Base-by-base conservation (phyloP, 2,329 filamentous ascomycete genomes). In the Fusarium sp. region DNA sequence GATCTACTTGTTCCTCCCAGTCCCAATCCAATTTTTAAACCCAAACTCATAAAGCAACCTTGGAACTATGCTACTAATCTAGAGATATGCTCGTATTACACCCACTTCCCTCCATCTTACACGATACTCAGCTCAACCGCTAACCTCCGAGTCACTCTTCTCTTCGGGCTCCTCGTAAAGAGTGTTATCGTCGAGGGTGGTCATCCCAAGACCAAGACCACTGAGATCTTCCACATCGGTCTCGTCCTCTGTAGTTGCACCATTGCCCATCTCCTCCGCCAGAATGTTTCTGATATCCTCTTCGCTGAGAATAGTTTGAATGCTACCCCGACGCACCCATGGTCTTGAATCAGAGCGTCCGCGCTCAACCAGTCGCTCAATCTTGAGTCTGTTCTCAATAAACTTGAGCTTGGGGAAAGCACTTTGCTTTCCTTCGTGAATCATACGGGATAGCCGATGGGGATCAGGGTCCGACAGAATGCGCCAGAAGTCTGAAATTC, bases 371-470 rank as follows among this genome's bases (percentile, higher is more conserved):
- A 88, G 76, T 56, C 91, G 87, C 83, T 99, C 96, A 13, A 98
- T 86, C 77, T 94, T 94, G 74, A 98, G 89, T 57, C 96, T 85
- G 80, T 99, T 99, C 30, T 88, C 90, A 67, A 98, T 90, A 79
- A 98, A 99, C 79, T 96, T 94, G 57, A 99, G 86, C 80, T 96
- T 97, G 1, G 96, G 94, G 80, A 97, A 99, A 2, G 93, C 90
- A 71, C 93, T 95, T 81, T 96, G 93, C 81, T 97, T 93, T 25
- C 96, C 96, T 65, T 94, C 93, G 71, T 95, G 93, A 19, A 99
- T 89, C 96, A 98, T 98, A 42, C 93, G 88, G 11, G 93, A 94
- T 16, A 99, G 84, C 8, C 95, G 88, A 54, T 91, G 85, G 6
- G 91, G 86, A 46, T 90, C 92, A 0, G 96, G 96, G 79, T 99